Evolutionary conservation across 2,329 filamentous ascomycete species (phyloP).

Genomic region (Ambrosiella beaveri): DNA sequence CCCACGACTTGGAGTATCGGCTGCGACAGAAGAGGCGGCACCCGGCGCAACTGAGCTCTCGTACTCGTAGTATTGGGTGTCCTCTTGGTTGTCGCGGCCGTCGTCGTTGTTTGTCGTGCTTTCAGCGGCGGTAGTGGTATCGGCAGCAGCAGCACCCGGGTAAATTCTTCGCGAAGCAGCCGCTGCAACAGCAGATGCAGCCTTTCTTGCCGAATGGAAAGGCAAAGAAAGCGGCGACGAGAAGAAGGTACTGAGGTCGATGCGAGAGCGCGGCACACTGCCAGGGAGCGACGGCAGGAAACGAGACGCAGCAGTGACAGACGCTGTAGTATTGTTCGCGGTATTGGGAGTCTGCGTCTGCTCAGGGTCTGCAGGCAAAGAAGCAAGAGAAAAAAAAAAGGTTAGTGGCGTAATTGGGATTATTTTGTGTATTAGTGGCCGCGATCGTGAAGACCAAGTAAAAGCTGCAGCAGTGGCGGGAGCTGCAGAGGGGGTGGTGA

Average conservation of each 20-base stretch:
- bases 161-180: constrained; percentile 7
- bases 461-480: neutral
- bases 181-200: constrained; percentile 10
- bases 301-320: neutral
- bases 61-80: neutral
- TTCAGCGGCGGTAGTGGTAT: neutral
- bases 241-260: constrained; percentile 38
- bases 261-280: constrained; percentile 14
- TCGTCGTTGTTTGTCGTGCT: neutral
- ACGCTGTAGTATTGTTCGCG: neutral
- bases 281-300: neutral
- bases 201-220: constrained; percentile 12
- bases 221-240: constrained; percentile 33
- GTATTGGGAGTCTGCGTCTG: neutral
- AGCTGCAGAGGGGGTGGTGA: neutral
- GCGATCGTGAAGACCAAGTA: neutral
- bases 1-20: neutral
- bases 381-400: neutral
- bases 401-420: neutral
- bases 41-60: neutral
- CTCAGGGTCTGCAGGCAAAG: neutral
- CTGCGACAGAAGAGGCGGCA: neutral
- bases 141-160: neutral
- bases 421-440: neutral
- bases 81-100: neutral